phyloP scores from a whole-genome alignment of 1,139 yeast genomes.

The Blastobotrys capitulatus region DNA sequence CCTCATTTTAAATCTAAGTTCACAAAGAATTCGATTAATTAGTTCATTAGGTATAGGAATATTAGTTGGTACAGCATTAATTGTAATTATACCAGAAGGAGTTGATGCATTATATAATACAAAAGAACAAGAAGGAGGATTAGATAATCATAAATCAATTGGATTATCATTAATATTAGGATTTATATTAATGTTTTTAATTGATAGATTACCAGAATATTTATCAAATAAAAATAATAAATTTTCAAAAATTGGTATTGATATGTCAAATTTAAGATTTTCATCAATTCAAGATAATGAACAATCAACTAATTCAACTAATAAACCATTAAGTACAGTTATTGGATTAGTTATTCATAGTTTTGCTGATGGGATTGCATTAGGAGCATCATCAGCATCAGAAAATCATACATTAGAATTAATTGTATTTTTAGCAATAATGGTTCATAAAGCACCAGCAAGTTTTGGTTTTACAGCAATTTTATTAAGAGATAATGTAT shows the following conservation, averaged over 20 bases:
- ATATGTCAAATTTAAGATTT: slow-evolving; percentile 17
- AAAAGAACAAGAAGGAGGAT: slow-evolving; percentile 5
- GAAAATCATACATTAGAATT: slow-evolving; percentile 43
- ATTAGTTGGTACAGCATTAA: slow-evolving; percentile 56
- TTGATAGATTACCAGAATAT: slow-evolving; percentile 38
- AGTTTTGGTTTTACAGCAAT: slow-evolving; percentile 63
- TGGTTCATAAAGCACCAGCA: slow-evolving; percentile 72
- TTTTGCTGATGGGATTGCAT: slow-evolving; percentile 67
- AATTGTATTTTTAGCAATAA: slow-evolving; percentile 53
- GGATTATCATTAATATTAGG: slow-evolving; percentile 44
- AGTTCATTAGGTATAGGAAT: slow-evolving; percentile 59
- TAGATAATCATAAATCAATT: slow-evolving; percentile 17
- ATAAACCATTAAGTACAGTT: slow-evolving; percentile 35
- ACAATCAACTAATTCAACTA: not conserved
- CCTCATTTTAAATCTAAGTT: slow-evolving; percentile 32
- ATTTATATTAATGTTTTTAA: slow-evolving; percentile 45
- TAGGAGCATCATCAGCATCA: slow-evolving; percentile 55
- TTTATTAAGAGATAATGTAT: slow-evolving; percentile 37
- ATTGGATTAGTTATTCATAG: slow-evolving; percentile 65
- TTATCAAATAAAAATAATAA: slow-evolving; percentile 6
- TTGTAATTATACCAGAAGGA: slow-evolving; percentile 71
- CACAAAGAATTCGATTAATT: slow-evolving; percentile 29
- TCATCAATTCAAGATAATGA: not conserved
- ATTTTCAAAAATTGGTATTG: slow-evolving; percentile 13
- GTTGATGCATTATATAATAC: slow-evolving; percentile 41